Conservation (phyloP, 306 rosid species). For the Cyamopsis tetragonoloba region DNA sequence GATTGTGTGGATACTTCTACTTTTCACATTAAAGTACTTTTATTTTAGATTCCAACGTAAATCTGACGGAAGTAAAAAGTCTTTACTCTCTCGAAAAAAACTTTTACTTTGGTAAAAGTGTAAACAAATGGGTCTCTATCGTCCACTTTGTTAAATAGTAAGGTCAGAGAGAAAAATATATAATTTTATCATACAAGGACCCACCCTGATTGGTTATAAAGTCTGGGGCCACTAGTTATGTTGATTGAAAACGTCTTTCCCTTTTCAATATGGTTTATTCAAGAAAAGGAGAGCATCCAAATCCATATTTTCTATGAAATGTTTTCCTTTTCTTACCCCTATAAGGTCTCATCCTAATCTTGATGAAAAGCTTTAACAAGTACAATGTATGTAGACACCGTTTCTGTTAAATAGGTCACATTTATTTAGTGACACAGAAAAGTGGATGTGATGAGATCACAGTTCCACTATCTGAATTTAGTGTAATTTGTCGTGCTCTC, state of each 20-base stretch:
- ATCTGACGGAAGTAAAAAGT: too few species aligned
- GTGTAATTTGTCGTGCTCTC: constrained; percentile 12
- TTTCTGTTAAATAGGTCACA: neutral
- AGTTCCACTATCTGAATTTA: constrained; percentile 26
- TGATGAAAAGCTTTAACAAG: constrained; percentile 18
- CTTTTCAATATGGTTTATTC: neutral
- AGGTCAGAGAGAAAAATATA: neutral
- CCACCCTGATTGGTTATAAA: neutral
- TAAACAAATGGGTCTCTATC: too few species aligned
- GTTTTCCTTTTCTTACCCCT: neutral
- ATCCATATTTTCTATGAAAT: neutral
- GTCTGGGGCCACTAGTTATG: neutral
- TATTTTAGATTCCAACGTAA: too few species aligned
- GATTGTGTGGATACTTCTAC: too few species aligned
- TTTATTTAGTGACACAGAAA: constrained; percentile 16
- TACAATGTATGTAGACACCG: constrained; percentile 35
- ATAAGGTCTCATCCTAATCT: constrained; percentile 4
- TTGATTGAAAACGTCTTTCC: neutral
- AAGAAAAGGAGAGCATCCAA: constrained; percentile 5
- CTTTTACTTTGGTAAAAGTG: too few species aligned
- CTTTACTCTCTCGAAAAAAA: too few species aligned
- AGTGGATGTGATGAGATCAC: constrained; percentile 33
- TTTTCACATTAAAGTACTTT: too few species aligned
- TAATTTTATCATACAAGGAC: neutral
- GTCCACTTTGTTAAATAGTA: too few species aligned